Conservation (phyloP, 2,329 filamentous ascomycete species). For the Phialocephala sp. region DNA sequence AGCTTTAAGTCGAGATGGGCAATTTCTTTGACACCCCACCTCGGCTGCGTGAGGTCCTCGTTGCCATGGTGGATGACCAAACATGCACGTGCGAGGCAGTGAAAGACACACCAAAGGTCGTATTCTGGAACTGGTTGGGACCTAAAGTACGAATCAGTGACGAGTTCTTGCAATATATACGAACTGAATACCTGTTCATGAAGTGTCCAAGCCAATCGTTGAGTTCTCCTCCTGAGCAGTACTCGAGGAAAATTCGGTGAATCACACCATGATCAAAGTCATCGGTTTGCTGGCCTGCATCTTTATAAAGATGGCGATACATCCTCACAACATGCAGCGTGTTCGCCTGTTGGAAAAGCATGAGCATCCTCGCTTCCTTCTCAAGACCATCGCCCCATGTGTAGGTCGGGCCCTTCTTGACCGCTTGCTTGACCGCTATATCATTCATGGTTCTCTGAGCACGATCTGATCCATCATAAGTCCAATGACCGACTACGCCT, state of each 20-base stretch:
- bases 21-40: constrained; percentile 19
- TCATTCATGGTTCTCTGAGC: constrained; percentile 16
- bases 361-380: constrained; percentile 10
- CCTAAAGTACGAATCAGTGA: background rate
- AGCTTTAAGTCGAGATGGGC: constrained; percentile 27
- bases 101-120: constrained; percentile 23
- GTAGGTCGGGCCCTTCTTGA: background rate
- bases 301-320: constrained; percentile 24
- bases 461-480: constrained; percentile 21
- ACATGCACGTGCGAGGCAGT: constrained; percentile 22
- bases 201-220: background rate
- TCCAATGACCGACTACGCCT: constrained; percentile 27
- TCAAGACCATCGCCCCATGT: constrained; percentile 10
- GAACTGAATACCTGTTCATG: background rate
- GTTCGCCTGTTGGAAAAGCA: constrained; percentile 12
- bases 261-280: constrained; percentile 17
- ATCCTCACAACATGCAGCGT: constrained; percentile 23
- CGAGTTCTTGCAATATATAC: background rate
- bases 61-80: constrained; percentile 22
- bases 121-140: constrained; percentile 3
- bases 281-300: constrained; percentile 16
- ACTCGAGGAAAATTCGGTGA: constrained; percentile 30
- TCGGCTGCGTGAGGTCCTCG: constrained; percentile 15
- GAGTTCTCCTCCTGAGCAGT: constrained; percentile 22
- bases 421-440: constrained; percentile 26